A percentile compares a stretch with the other conserved stretches of the same genome.
Conservation (phyloP, 257 asterid genomes). For the Handroanthus guayacan region DNA sequence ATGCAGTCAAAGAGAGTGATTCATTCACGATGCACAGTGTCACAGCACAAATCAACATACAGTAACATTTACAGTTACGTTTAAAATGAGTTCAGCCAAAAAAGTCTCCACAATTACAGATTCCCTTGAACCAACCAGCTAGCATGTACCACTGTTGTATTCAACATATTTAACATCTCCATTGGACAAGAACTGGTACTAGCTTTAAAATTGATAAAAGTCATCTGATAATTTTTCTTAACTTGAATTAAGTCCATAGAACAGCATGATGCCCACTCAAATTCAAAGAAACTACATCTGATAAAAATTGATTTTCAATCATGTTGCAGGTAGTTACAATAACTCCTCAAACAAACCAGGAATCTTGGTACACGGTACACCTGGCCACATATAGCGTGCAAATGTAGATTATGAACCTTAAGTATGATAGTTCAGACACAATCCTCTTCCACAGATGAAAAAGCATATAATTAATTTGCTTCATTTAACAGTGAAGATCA, state of each 20-base stretch:
- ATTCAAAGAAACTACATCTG: not conserved
- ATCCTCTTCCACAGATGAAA: slow-evolving; percentile 7
- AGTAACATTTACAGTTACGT: slow-evolving; percentile 7
- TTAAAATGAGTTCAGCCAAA: not conserved
- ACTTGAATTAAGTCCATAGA: not conserved
- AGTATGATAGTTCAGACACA: not conserved
- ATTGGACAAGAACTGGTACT: not conserved
- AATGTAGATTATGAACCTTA: slow-evolving; percentile 19
- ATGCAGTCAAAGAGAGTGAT: slow-evolving; percentile 22
- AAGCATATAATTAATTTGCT: not conserved
- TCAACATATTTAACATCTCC: slow-evolving; percentile 19
- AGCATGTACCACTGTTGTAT: slow-evolving; percentile 15
- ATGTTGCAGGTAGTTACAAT: not conserved
- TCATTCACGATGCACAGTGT: slow-evolving; percentile 21
- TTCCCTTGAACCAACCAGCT: slow-evolving; percentile 14
- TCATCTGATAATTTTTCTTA: not conserved
- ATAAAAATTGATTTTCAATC: not conserved
- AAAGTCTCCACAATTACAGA: not conserved
- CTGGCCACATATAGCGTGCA: slow-evolving; percentile 1
- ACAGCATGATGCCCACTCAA: slow-evolving; percentile 3
- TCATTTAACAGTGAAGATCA: not conserved
- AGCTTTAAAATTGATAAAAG: not conserved
- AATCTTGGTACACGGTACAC: not conserved
- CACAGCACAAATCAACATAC: slow-evolving; percentile 23
- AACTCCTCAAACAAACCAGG: not conserved